Evolutionary conservation across 1,284 basidiomycete species (phyloP).

Genomic region (Termitomyces sp.): DNA sequence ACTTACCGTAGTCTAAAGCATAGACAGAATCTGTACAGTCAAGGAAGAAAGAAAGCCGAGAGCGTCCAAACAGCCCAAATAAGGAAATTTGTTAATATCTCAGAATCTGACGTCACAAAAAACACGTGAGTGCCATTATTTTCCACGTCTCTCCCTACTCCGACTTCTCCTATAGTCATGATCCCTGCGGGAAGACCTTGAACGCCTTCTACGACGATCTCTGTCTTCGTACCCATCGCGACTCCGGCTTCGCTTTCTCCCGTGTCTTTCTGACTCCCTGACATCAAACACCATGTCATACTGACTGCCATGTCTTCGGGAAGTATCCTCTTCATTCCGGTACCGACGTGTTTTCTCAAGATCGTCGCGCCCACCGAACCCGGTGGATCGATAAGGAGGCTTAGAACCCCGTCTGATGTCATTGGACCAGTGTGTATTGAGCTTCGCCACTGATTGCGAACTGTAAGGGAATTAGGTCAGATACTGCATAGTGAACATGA

Average conservation of each 20-base stretch:
- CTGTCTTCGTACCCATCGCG: constrained; percentile 26
- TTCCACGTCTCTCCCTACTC: constrained; percentile 23
- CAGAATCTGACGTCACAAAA: too few relatives aligned
- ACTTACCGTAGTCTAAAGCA: too few relatives aligned
- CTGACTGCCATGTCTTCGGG: constrained; percentile 25
- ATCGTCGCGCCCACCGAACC: constrained; percentile 69
- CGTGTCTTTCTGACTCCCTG: constrained; percentile 19
- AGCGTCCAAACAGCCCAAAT: too few relatives aligned
- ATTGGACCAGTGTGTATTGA: constrained; percentile 74
- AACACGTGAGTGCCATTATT: too few relatives aligned
- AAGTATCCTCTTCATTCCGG: constrained; percentile 39
- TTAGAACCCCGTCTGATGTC: constrained; percentile 53
- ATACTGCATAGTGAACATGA: constrained; percentile 1
- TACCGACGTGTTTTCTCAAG: constrained; percentile 67
- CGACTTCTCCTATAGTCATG: constrained; percentile 20
- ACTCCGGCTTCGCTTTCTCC: constrained; percentile 35
- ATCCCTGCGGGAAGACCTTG: constrained; percentile 27
- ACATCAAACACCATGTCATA: constrained; percentile 81
- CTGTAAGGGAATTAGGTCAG: constrained; percentile 35
- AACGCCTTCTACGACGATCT: constrained; percentile 27
- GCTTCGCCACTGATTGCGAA: constrained; percentile 84
- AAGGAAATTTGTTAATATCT: too few relatives aligned
- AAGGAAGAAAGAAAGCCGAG: too few relatives aligned
- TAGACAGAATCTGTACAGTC: too few relatives aligned
- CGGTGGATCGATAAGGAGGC: constrained; percentile 32